Base-by-base conservation (phyloP, 805 yeast genomes). In the Diddensiella transvaalensis region DNA sequence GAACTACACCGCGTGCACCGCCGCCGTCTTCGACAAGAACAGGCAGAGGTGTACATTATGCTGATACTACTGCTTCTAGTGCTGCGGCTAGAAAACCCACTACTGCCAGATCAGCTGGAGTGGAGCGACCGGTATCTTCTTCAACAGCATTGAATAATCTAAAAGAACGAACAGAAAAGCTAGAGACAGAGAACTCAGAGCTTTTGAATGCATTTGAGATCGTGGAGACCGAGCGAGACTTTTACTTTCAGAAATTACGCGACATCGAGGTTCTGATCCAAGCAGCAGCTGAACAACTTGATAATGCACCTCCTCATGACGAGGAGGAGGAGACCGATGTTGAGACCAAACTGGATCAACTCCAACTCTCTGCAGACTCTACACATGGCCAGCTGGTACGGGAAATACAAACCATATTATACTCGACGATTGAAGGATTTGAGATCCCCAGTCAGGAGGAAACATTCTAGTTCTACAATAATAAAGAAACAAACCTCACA, bases 191-290 rank as follows among this genome's bases (percentile, higher is more conserved):
- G 55, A 57, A 79, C 17, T 72, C 71, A 13, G 87, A 83, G 53
- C 75, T 76, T 55, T 75, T 74, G 50, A 71, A 77, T 19, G 79
- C 83, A 11, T 76, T 83, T 18, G 85, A 82, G 42, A 78, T 82
- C 11, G 69, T 87, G 43, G 74, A 77, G 46, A 78, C 85, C 1
- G 97, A 93, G 64, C 79, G 98, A 53, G 85, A 87, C 64, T 88
- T 91, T 60, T 93, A 93, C 65, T 91, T 87, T 68, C 82, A 85
- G 60, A 93, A 91, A 67, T 71, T 93, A 46, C 76, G 96, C 54
- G 95, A 87, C 50, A 86, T 93, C 48, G 99, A 93, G 66, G 79
- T 87, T 22, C 68, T 90, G 41, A 77, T 84, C 22, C 88, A 85
- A 60, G 77, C 82, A 21, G 73, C 81, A 8, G 75, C 73, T 44